Evolutionary conservation across 495 filamentous ascomycete genomes (phyloP).

Genomic region (Coniosporium apollinis): DNA sequence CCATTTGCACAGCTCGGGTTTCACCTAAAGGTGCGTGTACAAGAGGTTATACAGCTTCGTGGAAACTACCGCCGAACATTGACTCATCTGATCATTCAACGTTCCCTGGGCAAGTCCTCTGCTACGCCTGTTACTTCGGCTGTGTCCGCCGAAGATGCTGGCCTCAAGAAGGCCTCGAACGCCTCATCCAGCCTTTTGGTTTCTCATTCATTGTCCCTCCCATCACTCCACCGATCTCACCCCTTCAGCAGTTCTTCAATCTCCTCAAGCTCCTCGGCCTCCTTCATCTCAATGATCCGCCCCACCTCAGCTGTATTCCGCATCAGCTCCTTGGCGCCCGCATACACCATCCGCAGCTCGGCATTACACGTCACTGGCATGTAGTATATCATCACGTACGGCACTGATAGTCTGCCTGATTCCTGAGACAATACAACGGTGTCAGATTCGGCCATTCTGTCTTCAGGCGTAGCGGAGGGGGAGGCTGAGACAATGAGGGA

Average conservation of each 20-base stretch:
- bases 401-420: constrained; percentile 48
- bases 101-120: too few species aligned
- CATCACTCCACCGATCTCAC: constrained; percentile 24
- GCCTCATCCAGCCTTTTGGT: too few species aligned
- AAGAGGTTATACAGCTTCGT: too few species aligned
- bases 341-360: constrained; percentile 81
- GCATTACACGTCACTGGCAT: constrained; percentile 77
- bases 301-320: constrained; percentile 75
- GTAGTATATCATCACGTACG: constrained; percentile 89
- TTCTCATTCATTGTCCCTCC: too few species aligned
- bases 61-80: too few species aligned
- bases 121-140: too few species aligned
- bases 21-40: too few species aligned
- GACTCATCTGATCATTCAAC: too few species aligned
- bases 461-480: too few species aligned
- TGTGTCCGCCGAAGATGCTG: too few species aligned
- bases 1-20: too few species aligned
- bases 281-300: constrained; percentile 62
- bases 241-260: constrained; percentile 47
- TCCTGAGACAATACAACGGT: constrained; percentile 22
- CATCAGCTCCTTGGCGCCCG: constrained; percentile 87
- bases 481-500: constrained; percentile 12
- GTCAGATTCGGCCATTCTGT: neutral
- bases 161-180: too few species aligned
- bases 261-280: constrained; percentile 55